A percentile compares a stretch with the other conserved stretches of the same genome.
phyloP scores from a whole-genome alignment of 1,284 basidiomycete species.

The Leccinum griseonigrum region DNA sequence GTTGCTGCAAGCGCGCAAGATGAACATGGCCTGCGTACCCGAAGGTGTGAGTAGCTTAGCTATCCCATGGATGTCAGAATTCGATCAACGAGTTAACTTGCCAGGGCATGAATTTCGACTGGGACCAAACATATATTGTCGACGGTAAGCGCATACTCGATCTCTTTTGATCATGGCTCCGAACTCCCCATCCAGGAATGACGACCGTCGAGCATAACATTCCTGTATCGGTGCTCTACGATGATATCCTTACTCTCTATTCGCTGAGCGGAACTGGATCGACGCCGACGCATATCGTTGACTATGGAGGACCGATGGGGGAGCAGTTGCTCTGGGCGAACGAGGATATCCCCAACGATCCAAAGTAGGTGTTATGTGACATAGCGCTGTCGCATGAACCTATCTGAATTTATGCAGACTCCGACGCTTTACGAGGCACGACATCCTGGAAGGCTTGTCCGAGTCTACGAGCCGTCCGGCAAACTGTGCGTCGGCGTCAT shows the following conservation, averaged over 20 bases:
- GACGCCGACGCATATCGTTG: constrained; percentile 71
- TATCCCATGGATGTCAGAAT: neutral
- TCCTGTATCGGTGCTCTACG: constrained; percentile 62
- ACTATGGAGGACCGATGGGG: constrained; percentile 66
- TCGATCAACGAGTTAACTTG: constrained; percentile 1
- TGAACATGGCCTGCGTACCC: constrained; percentile 56
- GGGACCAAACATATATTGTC: constrained; percentile 72
- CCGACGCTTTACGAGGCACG: constrained; percentile 61
- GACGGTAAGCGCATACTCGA: constrained; percentile 47
- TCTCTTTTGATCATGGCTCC: neutral
- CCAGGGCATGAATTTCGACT: constrained; percentile 71
- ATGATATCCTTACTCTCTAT: constrained; percentile 63
- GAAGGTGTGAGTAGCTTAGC: constrained; percentile 10
- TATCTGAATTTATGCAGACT: constrained; percentile 39
- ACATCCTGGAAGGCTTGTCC: constrained; percentile 56
- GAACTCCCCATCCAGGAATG: constrained; percentile 50
- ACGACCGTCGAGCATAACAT: constrained; percentile 73
- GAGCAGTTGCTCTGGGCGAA: constrained; percentile 68
- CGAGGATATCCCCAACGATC: constrained; percentile 61
- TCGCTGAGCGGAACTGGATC: constrained; percentile 65
- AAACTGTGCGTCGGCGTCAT: constrained; percentile 44
- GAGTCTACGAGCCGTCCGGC: constrained; percentile 60
- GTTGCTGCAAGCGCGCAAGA: constrained; percentile 54
- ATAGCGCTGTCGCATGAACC: neutral
- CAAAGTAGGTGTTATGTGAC: constrained; percentile 54